Conservation (phyloP, 768 basidiomycete species). For the Amanita pseudoporphyria region DNA sequence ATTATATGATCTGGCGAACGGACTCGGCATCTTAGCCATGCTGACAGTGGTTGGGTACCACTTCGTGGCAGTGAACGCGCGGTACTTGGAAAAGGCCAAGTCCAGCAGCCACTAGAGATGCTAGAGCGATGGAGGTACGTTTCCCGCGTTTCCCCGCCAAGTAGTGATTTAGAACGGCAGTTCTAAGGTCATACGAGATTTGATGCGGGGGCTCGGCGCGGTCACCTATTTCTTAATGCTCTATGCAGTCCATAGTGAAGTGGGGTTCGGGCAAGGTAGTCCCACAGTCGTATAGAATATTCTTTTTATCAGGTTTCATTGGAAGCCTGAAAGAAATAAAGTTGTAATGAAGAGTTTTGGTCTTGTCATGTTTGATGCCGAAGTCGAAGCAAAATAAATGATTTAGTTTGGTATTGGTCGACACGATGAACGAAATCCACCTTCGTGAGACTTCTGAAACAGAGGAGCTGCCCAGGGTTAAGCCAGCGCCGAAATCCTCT, state of each 20-base stretch:
- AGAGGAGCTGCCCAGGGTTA: constrained; percentile 25
- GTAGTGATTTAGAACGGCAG: no score
- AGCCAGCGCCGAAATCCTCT: constrained; percentile 37
- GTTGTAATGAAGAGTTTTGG: not conserved
- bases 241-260: not conserved
- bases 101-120: not conserved
- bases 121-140: not conserved
- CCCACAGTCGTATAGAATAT: not conserved
- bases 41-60: constrained; percentile 84
- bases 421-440: constrained; percentile 19
- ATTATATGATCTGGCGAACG: constrained; percentile 74
- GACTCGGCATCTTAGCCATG: constrained; percentile 80
- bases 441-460: constrained; percentile 20
- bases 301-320: not conserved
- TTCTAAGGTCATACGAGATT: no score
- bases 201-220: no score
- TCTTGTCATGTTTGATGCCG: not conserved
- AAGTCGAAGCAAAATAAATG: constrained; percentile 1
- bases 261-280: no score
- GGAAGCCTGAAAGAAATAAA: not conserved
- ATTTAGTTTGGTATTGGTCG: not conserved
- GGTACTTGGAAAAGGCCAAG: constrained; percentile 22
- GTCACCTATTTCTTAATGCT: not conserved
- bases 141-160: not conserved
- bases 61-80: constrained; percentile 77